Evolutionary conservation across 805 yeast species (phyloP).

Genomic region (Scheffersomyces ergatensis): DNA sequence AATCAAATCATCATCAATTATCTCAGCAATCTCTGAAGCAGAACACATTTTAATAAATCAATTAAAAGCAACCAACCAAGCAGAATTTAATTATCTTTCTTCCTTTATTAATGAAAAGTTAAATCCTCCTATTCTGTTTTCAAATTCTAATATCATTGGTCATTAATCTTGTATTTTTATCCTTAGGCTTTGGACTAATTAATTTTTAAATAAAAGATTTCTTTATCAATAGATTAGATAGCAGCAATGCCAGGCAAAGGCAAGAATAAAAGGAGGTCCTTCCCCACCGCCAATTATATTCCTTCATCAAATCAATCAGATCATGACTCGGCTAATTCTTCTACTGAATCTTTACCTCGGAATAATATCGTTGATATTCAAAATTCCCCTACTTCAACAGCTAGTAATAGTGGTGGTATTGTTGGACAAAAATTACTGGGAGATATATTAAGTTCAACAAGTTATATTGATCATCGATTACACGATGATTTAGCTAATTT

Average conservation of each 20-base stretch:
- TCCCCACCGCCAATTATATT: neutral
- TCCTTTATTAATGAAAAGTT: no score
- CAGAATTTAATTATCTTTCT: no score
- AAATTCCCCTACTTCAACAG: neutral
- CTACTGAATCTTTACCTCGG: neutral
- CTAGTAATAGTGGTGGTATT: neutral
- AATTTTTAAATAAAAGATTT: no score
- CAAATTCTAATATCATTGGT: no score
- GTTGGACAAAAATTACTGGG: neutral
- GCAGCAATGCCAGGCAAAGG: conserved; percentile 8
- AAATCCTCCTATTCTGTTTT: no score
- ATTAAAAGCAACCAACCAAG: no score
- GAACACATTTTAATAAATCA: no score
- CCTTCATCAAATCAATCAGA: neutral
- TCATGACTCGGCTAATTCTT: neutral
- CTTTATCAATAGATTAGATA: no score
- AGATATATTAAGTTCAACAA: neutral
- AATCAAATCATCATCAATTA: no score
- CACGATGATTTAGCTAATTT: conserved; percentile 24
- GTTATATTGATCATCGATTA: conserved; percentile 28
- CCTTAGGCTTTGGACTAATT: no score
- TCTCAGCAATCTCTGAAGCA: no score
- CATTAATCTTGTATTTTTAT: no score
- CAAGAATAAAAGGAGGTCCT: neutral
- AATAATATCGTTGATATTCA: neutral